These are phyloP conservation scores for Aphanomyces stellatus DNA, from an alignment of 352 stramenopile genomes.

Conservation along the genomic window DNA sequence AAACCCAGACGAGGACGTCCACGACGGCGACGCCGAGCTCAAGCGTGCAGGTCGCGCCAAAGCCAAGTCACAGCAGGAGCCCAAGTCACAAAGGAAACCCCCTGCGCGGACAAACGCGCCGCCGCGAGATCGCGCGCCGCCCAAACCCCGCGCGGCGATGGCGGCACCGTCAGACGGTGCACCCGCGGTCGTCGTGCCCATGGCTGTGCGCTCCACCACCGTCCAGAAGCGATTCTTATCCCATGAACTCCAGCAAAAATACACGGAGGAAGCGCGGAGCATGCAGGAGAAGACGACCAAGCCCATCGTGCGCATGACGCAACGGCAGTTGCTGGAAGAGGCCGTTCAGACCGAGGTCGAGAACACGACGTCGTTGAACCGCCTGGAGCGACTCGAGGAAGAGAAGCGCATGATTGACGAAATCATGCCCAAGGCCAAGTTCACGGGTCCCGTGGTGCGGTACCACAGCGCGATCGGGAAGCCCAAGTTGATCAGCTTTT, in stretches of 20 bases:
- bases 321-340: conserved; percentile 58
- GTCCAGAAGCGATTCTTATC: conserved; percentile 18
- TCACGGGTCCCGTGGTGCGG: conserved; percentile 55
- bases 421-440: conserved; percentile 54
- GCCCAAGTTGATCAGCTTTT: conserved; percentile 74
- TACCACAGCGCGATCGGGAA: conserved; percentile 52
- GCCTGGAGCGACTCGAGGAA: conserved; percentile 70
- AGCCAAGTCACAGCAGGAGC: too few relatives aligned
- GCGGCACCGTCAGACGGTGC: background rate
- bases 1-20: conserved; percentile 65
- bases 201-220: conserved; percentile 10
- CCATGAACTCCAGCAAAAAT: conserved; percentile 23
- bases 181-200: background rate
- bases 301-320: conserved; percentile 36
- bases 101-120: background rate
- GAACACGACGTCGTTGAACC: conserved; percentile 68
- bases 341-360: conserved; percentile 71
- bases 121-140: background rate
- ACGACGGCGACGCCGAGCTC: conserved; percentile 51
- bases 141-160: background rate
- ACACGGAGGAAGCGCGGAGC: conserved; percentile 40
- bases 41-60: too few relatives aligned
- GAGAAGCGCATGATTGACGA: conserved; percentile 64
- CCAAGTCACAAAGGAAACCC: background rate
- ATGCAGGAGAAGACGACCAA: conserved; percentile 46